phyloP scores from a whole-genome alignment of 2,329 filamentous ascomycete species.

The Xylariaceae sp. region DNA sequence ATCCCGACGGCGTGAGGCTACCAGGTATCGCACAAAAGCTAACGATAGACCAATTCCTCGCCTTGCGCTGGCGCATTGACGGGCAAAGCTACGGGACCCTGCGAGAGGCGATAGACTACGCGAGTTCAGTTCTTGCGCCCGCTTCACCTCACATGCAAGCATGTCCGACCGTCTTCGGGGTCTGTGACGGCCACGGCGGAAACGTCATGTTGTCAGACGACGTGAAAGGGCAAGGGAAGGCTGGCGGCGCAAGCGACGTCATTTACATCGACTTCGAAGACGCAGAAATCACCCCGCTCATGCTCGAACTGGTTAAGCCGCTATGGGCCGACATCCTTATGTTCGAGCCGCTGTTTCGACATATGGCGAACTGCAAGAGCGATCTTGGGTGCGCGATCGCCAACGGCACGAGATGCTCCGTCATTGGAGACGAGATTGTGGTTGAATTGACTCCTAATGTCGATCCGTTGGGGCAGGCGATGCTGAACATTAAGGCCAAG shows the following conservation, averaged over 20 bases:
- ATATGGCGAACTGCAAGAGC: no score
- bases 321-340: constrained; percentile 14
- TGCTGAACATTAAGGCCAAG: constrained; percentile 13
- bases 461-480: constrained; percentile 8
- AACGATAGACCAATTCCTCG: constrained; percentile 3
- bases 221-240: neutral
- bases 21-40: neutral
- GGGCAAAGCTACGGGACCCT: constrained; percentile 1
- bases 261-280: constrained; percentile 11
- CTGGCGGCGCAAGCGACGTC: neutral
- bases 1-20: constrained; percentile 2
- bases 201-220: constrained; percentile 9
- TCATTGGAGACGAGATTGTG: neutral
- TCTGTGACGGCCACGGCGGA: constrained; percentile 7
- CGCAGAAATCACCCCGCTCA: constrained; percentile 8
- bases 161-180: constrained; percentile 10
- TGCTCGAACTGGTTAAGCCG: constrained; percentile 13
- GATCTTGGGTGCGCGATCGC: neutral
- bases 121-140: neutral
- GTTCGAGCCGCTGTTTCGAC: constrained; percentile 4
- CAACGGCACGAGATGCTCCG: neutral
- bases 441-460: constrained; percentile 2
- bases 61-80: constrained; percentile 7
- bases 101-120: constrained; percentile 2
- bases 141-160: neutral